phyloP scores from a whole-genome alignment of 2,329 filamentous ascomycete genomes.

The Teratosphaeria nubilosa region DNA sequence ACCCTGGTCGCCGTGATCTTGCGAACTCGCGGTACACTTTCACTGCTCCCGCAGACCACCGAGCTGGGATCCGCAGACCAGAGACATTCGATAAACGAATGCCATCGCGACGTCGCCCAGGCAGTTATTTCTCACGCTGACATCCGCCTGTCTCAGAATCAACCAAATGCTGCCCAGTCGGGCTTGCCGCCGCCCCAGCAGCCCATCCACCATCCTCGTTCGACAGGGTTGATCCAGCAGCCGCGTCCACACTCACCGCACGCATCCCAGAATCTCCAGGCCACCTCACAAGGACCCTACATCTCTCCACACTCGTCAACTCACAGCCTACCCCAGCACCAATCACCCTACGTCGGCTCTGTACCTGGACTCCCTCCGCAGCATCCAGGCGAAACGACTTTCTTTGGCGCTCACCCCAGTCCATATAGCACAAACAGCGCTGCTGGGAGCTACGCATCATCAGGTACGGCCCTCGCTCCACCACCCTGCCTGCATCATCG shows the following conservation, averaged over 20 bases:
- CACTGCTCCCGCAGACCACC: conserved; percentile 4
- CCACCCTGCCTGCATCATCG: background rate
- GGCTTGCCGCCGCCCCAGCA: conserved; percentile 54
- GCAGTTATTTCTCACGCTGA: conserved; percentile 6
- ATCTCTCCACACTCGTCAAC: conserved; percentile 57
- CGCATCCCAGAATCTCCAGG: conserved; percentile 49
- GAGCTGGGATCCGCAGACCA: conserved; percentile 3
- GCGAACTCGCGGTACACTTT: conserved; percentile 6
- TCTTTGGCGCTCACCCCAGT: conserved; percentile 69
- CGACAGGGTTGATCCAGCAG: conserved; percentile 60
- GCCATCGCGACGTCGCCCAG: conserved; percentile 3
- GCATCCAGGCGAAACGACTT: conserved; percentile 56
- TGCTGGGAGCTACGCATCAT: conserved; percentile 74
- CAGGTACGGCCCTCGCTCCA: conserved; percentile 50
- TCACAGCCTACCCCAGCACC: conserved; percentile 40
- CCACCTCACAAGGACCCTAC: conserved; percentile 49
- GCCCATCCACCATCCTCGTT: conserved; percentile 60
- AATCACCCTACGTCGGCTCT: conserved; percentile 56
- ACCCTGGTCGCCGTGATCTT: conserved; percentile 3
- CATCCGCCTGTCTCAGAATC: conserved; percentile 15
- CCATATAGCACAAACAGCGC: conserved; percentile 76
- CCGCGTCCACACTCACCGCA: conserved; percentile 58
- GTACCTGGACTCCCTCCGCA: conserved; percentile 53
- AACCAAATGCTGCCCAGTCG: conserved; percentile 35
- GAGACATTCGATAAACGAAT: conserved; percentile 3